These are phyloP conservation scores for Rheum nobile DNA, from an alignment of 148 eudicot genomes.

Conservation along the genomic window DNA sequence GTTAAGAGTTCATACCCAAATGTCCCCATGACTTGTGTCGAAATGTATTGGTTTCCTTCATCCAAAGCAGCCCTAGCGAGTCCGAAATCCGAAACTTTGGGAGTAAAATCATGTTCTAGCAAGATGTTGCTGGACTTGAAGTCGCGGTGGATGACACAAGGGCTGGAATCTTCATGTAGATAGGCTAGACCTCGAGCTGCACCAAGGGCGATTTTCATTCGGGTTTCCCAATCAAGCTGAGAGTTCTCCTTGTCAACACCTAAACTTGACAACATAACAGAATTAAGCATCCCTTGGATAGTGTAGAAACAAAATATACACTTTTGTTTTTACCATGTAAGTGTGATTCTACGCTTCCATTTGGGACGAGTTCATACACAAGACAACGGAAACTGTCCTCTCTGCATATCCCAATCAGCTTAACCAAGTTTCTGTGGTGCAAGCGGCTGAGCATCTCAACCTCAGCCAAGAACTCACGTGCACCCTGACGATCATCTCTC, in stretches of 20 bases:
- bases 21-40: slow-evolving; percentile 96
- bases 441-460: slow-evolving; percentile 94
- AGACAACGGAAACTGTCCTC: slow-evolving; percentile 66
- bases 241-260: slow-evolving; percentile 56
- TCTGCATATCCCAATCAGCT: slow-evolving; percentile 75
- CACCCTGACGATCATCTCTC: slow-evolving; percentile 69
- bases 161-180: slow-evolving; percentile 95
- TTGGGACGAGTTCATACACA: slow-evolving; percentile 85
- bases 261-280: slow-evolving; percentile 10
- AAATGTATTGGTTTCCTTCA: slow-evolving; percentile 57
- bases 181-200: slow-evolving; percentile 95
- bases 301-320: too few species aligned
- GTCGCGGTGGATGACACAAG: slow-evolving; percentile 95
- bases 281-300: neutral
- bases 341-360: slow-evolving; percentile 95
- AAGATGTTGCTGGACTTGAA: slow-evolving; percentile 96
- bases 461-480: slow-evolving; percentile 91
- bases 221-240: slow-evolving; percentile 78
- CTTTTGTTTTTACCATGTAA: slow-evolving; percentile 59
- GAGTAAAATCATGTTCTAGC: slow-evolving; percentile 80
- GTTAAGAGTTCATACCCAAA: slow-evolving; percentile 54
- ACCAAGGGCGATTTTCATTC: slow-evolving; percentile 89
- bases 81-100: slow-evolving; percentile 96
- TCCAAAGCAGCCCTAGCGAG: slow-evolving; percentile 72
- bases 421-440: slow-evolving; percentile 86